Conservation (phyloP, 805 yeast genomes). For the Saccharomycopsis sp. region DNA sequence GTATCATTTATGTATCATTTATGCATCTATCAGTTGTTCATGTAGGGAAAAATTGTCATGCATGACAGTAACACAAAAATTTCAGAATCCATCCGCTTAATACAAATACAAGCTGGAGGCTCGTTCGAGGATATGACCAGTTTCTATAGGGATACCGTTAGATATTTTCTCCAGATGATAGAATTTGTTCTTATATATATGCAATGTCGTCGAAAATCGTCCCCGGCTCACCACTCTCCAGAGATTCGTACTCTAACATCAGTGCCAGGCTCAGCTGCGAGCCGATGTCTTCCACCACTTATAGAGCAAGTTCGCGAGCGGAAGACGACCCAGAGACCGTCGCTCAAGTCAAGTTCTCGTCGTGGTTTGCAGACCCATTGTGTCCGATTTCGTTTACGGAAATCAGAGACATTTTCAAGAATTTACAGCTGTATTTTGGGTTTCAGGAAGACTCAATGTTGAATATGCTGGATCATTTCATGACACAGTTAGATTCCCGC, state of each 20-base stretch:
- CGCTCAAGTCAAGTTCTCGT: not conserved
- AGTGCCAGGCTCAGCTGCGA: not conserved
- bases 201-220: no score
- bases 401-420: constrained; percentile 54
- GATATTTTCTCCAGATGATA: no score
- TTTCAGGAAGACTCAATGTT: constrained; percentile 74
- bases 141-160: no score
- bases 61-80: not conserved
- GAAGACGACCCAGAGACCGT: not conserved
- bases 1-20: no score
- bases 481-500: constrained; percentile 80
- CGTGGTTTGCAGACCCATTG: not conserved
- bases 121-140: no score
- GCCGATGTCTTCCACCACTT: not conserved
- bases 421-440: constrained; percentile 62
- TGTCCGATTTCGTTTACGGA: constrained; percentile 60
- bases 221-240: not conserved
- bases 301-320: no score
- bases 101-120: no score
- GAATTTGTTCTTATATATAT: no score
- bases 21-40: not conserved
- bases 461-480: constrained; percentile 76
- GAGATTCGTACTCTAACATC: not conserved
- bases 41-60: not conserved
- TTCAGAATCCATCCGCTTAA: not conserved